These are phyloP conservation scores for Austropuccinia psidii DNA, from an alignment of 1,284 basidiomycete species.

Conservation along the genomic window DNA sequence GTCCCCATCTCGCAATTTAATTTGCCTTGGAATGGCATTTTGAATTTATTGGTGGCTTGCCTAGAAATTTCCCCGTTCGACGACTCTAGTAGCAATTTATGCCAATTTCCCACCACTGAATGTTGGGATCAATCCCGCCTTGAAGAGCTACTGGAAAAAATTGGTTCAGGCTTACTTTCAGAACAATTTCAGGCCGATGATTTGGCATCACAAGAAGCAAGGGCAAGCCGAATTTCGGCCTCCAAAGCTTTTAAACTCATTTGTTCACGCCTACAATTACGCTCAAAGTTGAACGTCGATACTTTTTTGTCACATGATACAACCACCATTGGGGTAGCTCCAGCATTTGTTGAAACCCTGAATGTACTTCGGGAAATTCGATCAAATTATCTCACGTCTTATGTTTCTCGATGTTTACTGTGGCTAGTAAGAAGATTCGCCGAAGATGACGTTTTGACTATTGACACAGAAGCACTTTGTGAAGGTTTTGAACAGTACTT, in stretches of 20 bases:
- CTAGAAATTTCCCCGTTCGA: constrained; percentile 10
- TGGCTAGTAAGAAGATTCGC: constrained; percentile 36
- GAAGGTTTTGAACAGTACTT: constrained; percentile 8
- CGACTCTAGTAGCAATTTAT: background rate
- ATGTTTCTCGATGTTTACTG: constrained; percentile 20
- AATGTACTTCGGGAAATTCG: background rate
- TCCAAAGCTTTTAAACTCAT: constrained; percentile 6
- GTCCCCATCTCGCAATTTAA: background rate
- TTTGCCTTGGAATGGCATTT: constrained; percentile 15
- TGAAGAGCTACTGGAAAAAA: background rate
- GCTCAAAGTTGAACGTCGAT: background rate
- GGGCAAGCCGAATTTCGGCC: background rate
- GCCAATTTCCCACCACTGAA: too few relatives aligned
- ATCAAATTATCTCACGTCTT: constrained; percentile 10
- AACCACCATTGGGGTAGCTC: background rate
- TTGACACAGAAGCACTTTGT: constrained; percentile 8
- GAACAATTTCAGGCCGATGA: background rate
- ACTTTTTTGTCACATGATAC: constrained; percentile 3
- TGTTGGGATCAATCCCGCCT: constrained; percentile 1
- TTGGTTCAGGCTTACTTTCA: constrained; percentile 16
- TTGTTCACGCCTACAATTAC: background rate
- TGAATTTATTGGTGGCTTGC: constrained; percentile 26
- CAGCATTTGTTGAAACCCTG: constrained; percentile 20
- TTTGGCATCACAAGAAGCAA: background rate
- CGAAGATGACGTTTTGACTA: constrained; percentile 13